These are phyloP conservation scores for Pseudisothecium myosuroides DNA, from an alignment of 225 moss, liverwort and hornwort species.

Conservation along the genomic window DNA sequence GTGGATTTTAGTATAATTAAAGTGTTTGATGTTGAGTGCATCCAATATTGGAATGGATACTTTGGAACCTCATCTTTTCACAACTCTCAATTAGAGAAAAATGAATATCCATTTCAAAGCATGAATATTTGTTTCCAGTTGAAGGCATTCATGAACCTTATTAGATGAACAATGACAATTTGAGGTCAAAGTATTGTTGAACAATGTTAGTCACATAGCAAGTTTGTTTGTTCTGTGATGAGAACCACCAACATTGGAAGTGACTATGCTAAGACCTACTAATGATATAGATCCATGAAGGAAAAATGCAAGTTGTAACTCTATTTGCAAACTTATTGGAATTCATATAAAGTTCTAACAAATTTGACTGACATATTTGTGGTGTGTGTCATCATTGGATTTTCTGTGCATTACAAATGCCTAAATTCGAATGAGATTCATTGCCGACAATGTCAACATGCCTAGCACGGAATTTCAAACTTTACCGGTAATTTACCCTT, in stretches of 20 bases:
- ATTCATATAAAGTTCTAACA: neutral
- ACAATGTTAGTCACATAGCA: neutral
- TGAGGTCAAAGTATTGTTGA: neutral
- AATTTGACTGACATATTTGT: neutral
- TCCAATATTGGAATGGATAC: neutral
- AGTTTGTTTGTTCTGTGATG: too few species aligned
- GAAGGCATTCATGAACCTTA: neutral
- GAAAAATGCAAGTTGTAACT: neutral
- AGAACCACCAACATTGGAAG: too few species aligned
- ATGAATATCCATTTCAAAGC: neutral
- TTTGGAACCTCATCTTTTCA: neutral
- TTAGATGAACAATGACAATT: too few species aligned
- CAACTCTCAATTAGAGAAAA: too few species aligned
- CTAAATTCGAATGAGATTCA: neutral
- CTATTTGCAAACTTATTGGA: neutral
- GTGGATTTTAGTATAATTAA: neutral
- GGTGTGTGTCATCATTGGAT: neutral
- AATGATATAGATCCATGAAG: neutral
- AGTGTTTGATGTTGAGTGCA: neutral
- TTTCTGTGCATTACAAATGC: neutral
- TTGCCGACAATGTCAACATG: neutral
- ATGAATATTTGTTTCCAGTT: neutral
- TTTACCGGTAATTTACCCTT: accelerated
- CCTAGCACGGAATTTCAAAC: accelerated
- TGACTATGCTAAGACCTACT: too few species aligned